Conservation (phyloP, 306 rosid species). For the Medicago arabica region DNA sequence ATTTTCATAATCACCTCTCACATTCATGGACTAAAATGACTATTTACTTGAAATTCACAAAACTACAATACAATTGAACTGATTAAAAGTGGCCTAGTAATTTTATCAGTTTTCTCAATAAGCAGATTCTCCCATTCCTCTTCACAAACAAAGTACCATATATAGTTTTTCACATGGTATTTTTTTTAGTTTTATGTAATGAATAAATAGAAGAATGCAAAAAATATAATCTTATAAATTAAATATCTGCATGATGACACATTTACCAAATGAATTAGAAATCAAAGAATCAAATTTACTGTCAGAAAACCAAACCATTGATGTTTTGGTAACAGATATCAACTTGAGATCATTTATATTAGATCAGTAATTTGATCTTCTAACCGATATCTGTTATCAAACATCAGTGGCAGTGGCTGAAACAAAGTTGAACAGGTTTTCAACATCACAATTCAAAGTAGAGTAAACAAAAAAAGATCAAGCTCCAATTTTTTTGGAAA, state of each 20-base stretch:
- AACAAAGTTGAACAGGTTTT: background rate
- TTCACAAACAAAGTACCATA: background rate
- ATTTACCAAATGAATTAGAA: background rate
- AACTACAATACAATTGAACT: too few species aligned
- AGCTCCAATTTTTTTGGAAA: background rate
- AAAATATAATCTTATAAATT: background rate
- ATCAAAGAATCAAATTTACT: background rate
- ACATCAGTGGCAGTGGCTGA: background rate
- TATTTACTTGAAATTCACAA: too few species aligned
- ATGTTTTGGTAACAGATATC: background rate
- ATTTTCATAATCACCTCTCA: too few species aligned
- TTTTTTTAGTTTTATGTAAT: too few species aligned
- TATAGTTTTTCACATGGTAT: conserved; percentile 1
- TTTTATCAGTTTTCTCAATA: too few species aligned
- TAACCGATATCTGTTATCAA: background rate
- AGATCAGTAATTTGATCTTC: background rate
- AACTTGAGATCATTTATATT: background rate
- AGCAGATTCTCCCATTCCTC: conserved; percentile 8
- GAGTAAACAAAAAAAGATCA: conserved; percentile 26
- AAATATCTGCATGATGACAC: background rate
- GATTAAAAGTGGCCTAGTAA: too few species aligned
- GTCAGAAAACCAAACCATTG: background rate
- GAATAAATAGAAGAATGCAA: conserved; percentile 8
- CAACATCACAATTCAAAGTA: conserved; percentile 27
- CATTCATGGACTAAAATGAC: too few species aligned